phyloP scores from a whole-genome alignment of 75 land plant genomes.

The Picea glauca region DNA sequence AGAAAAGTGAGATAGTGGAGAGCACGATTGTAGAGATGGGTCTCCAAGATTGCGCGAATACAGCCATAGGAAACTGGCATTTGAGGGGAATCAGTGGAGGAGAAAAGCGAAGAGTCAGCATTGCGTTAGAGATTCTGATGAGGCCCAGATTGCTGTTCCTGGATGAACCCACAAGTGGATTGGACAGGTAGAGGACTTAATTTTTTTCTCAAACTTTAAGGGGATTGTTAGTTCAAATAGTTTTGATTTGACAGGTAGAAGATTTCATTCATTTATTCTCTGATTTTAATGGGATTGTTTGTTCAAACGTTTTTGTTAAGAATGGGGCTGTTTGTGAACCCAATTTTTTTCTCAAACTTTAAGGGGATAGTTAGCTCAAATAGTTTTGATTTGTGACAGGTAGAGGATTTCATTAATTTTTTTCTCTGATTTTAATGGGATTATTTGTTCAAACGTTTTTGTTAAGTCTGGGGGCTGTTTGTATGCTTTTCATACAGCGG shows the following conservation, averaged over 20 bases:
- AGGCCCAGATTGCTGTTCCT: slow-evolving; percentile 85
- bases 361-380: not conserved
- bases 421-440: not conserved
- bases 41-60: slow-evolving; percentile 92
- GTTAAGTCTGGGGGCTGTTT: not conserved
- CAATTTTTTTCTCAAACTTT: too few species aligned
- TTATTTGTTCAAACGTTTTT: not conserved
- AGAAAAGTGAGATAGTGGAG: slow-evolving; percentile 77
- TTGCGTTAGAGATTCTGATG: slow-evolving; percentile 92
- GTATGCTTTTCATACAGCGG: too few species aligned
- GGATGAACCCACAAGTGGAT: slow-evolving; percentile 97
- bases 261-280: not conserved
- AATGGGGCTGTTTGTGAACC: not conserved
- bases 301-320: not conserved
- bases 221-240: not conserved
- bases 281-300: not conserved
- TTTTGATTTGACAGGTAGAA: not conserved
- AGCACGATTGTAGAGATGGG: slow-evolving; percentile 94
- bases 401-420: not conserved
- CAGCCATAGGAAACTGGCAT: slow-evolving; percentile 96
- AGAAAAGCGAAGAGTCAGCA: slow-evolving; percentile 91
- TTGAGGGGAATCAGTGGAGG: slow-evolving; percentile 93
- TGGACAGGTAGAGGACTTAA: slow-evolving; percentile 63
- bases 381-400: not conserved
- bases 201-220: not conserved